Conservation (phyloP, 1,139 yeast genomes). For the Entelexis paramagnoliae region DNA sequence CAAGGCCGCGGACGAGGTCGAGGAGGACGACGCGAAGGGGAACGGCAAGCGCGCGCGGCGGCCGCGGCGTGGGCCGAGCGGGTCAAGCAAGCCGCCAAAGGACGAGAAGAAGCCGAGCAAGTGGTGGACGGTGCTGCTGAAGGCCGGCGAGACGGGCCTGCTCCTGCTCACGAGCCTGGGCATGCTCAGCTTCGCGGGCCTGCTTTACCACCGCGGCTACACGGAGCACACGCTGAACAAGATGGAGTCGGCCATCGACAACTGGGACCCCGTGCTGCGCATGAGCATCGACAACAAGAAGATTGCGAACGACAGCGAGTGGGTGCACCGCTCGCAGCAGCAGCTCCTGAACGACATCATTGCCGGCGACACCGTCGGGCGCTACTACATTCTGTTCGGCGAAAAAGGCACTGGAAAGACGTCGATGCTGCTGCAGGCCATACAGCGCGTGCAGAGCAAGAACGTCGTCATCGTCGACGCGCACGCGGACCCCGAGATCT, state of each 20-base stretch:
- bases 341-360: constrained; percentile 53
- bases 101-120: not conserved
- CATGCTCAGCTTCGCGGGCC: constrained; percentile 63
- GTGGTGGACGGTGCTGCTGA: constrained; percentile 29
- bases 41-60: constrained; percentile 17
- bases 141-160: constrained; percentile 61
- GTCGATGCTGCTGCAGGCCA: constrained; percentile 58
- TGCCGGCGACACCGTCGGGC: constrained; percentile 50
- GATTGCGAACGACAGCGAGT: constrained; percentile 10
- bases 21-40: not conserved
- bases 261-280: constrained; percentile 58
- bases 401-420: constrained; percentile 86
- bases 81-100: constrained; percentile 19
- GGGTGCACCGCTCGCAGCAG: constrained; percentile 63
- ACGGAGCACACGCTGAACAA: constrained; percentile 50
- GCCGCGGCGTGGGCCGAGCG: constrained; percentile 15
- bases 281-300: constrained; percentile 42
- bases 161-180: constrained; percentile 66
- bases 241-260: constrained; percentile 57
- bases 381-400: constrained; percentile 65
- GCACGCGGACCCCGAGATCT: constrained; percentile 77
- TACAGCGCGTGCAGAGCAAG: constrained; percentile 52
- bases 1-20: constrained; percentile 13
- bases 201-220: constrained; percentile 56
- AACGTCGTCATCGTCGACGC: constrained; percentile 71